phyloP scores from a whole-genome alignment of 2,329 filamentous ascomycete species.

The Sporothrix protearum region DNA sequence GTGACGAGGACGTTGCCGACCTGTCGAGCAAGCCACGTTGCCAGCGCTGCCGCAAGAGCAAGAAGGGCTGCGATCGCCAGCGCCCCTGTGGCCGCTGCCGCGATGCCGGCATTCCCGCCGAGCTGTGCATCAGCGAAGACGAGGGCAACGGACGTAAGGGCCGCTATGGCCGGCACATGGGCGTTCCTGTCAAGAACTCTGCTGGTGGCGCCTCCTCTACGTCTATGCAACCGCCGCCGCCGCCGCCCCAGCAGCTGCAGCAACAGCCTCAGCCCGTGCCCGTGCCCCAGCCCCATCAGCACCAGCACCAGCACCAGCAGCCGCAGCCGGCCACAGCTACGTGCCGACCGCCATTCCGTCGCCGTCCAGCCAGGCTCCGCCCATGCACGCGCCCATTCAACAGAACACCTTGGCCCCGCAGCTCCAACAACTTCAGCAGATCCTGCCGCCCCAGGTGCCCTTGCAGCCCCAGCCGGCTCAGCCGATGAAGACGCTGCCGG shows the following conservation, averaged over 20 bases:
- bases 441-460: neutral
- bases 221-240: constrained; percentile 28
- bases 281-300: neutral
- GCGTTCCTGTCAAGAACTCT: constrained; percentile 57
- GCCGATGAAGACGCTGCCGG: constrained; percentile 23
- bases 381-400: neutral
- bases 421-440: constrained; percentile 19
- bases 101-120: constrained; percentile 87
- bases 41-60: constrained; percentile 97
- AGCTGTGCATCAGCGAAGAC: constrained; percentile 95
- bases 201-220: constrained; percentile 13
- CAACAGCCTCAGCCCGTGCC: neutral
- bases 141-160: constrained; percentile 97
- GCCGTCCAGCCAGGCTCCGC: constrained; percentile 16
- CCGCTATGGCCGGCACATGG: constrained; percentile 74
- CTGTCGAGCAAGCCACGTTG: constrained; percentile 94
- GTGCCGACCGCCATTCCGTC: constrained; percentile 19
- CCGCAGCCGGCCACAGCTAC: constrained; percentile 7
- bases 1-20: constrained; percentile 88
- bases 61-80: constrained; percentile 97
- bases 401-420: constrained; percentile 30
- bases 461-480: neutral
- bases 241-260: constrained; percentile 34
- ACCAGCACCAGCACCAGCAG: neutral
- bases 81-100: constrained; percentile 92